Evolutionary conservation across 2,329 filamentous ascomycete species (phyloP).

Genomic region (Aspergillus luchuensis): DNA sequence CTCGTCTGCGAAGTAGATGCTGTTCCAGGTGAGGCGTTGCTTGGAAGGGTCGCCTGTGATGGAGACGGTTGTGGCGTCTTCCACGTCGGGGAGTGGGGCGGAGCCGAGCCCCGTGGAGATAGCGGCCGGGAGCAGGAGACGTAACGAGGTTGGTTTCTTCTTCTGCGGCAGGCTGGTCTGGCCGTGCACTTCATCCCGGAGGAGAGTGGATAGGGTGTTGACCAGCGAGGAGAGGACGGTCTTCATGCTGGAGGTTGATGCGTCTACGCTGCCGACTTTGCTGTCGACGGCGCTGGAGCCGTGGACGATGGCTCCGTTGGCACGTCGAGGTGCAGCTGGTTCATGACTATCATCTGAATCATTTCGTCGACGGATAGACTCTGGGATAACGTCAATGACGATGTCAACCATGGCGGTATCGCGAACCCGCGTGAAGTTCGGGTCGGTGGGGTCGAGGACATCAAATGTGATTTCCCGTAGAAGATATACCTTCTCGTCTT

Average conservation of each 20-base stretch:
- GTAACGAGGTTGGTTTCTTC: constrained; percentile 37
- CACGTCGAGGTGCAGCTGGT: constrained; percentile 26
- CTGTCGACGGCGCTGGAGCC: constrained; percentile 27
- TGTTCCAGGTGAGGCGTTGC: constrained; percentile 65
- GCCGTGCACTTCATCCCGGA: constrained; percentile 46
- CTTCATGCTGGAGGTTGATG: constrained; percentile 40
- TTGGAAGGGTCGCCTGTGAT: constrained; percentile 43
- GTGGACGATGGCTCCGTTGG: constrained; percentile 23
- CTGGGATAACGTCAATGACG: constrained; percentile 60
- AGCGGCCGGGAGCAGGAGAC: constrained; percentile 51
- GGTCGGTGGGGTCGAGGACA: constrained; percentile 66
- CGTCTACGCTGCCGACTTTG: constrained; percentile 28
- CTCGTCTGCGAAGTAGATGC: constrained; percentile 69
- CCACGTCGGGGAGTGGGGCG: constrained; percentile 68
- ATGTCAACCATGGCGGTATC: constrained; percentile 74
- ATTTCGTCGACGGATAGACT: constrained; percentile 36
- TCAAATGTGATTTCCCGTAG: constrained; percentile 74
- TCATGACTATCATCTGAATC: constrained; percentile 33
- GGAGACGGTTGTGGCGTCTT: constrained; percentile 51
- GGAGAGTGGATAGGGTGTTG: constrained; percentile 53
- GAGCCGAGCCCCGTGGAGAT: constrained; percentile 58
- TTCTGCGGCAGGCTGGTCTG: constrained; percentile 30
- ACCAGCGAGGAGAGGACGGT: constrained; percentile 51
- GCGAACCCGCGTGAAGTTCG: constrained; percentile 77
- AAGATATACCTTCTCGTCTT: constrained; percentile 84